Base-by-base conservation (phyloP, 345 rosid species). In the Acer yangbiense region DNA sequence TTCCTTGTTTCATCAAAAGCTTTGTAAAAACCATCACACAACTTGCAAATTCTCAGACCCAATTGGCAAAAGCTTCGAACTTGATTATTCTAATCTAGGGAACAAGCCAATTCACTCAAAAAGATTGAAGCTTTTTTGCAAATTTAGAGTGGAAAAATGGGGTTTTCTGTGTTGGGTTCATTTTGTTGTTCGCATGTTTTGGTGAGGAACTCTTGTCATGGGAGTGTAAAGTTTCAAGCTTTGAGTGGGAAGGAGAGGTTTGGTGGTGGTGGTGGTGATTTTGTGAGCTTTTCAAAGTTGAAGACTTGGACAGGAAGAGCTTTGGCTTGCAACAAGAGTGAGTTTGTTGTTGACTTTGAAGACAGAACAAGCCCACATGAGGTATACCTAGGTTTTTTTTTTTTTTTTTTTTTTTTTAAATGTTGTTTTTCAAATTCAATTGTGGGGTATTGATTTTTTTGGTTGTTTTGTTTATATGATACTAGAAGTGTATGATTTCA, bases 291-390 rank as follows among this genome's bases (percentile, higher is more conserved):
- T 74, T 41, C 78, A 76, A 63, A 80, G 73, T 66, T 69, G 55
- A 78, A 54, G 78, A 60, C 76, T 68, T 68, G 20, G 20, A 9
- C 72, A 55, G 73, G 67, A 79, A 83, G 82, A 80, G 23, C 76
- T 75, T 65, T 82, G 8, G 60, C 79, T 13, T 83, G 89, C 84
- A 87, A 23, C 83, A 87, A 23, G 78, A 65, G 82, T 77, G 86
- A 88, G 75, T 65, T 74, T 23, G 78, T 73, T 20, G 78, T 80
- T 65, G 95, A 83, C 39, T 84, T 82, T 32, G 86, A 86, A 41
- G 95, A 87, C 81, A 90, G 98, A 87, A 85, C 87, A 67, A 93
- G 98, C 84, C 97, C 98, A 7, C 25, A 48, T 76, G 96, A 90
- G 98, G 98, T 93, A 84, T 72, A 7, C 27, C 50, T 29, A 67